Base-by-base conservation (phyloP, 371 early-diverging fungal species). In the Dichotomocladium elegans region DNA sequence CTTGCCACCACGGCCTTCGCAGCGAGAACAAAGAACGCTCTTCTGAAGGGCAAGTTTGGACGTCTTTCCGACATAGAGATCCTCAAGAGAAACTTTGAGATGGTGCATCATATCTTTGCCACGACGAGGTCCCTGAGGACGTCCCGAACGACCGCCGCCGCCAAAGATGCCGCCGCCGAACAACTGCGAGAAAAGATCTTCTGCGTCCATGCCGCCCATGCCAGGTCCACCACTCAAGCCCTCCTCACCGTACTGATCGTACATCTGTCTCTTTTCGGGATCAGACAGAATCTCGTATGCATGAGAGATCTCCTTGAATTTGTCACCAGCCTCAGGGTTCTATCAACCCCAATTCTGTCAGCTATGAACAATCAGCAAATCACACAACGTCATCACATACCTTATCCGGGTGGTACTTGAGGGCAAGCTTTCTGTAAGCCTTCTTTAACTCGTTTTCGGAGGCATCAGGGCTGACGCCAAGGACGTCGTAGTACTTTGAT, bases 221-320 rank as follows among this genome's bases (percentile, higher is more conserved):
- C 80, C 82, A 27, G 77, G 78, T 47, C 74, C 79, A 55, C 86
- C 89, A 54, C 79, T 87, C 47, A 93, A 74, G 30, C 93, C 93
- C 55, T 85, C 92, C 67, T 93, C 93, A 67, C 94, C 95, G 53
- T 66, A 89, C 62, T 77, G 80, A 71, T 93, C 91, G 58, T 94
- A 92, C 57, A 87, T 56, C 53, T 78, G 63, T 55, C 92, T 83
- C 68, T 87, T 90, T 51, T 90, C 70, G 55, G 75, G 21, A 68
- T 98, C 95, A 35, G 92, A 91, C 24, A 99, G 87, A 31, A 96
- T 73, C 58, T 95, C 94, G 73, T 96, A 98, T 14, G 98, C 99
- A 62, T 92, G 92, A 44, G 86, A 86, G 54, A 96, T 81, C 64
- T 93, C 93, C 72, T 95, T 93, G 81, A 96, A 98, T 71, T 93